A percentile compares a stretch with the other conserved stretches of the same genome.
These are phyloP conservation scores for Paxillus rubicundulus DNA, from an alignment of 768 basidiomycete species.

Conservation along the genomic window DNA sequence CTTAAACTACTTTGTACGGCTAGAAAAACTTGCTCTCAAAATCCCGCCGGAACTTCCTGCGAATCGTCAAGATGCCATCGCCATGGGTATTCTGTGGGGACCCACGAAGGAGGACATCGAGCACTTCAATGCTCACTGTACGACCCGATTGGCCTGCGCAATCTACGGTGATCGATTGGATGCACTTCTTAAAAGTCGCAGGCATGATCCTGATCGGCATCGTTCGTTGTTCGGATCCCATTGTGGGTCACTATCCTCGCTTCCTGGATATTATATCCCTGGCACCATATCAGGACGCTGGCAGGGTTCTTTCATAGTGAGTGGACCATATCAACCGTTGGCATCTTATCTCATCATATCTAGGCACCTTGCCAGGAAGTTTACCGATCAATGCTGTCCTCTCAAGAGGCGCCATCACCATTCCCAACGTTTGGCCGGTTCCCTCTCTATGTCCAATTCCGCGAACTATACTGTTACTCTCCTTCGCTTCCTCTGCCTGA, in stretches of 20 bases:
- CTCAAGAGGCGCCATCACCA: constrained; percentile 31
- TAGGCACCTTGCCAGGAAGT: constrained; percentile 40
- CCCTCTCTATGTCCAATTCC: constrained; percentile 48
- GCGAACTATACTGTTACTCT: constrained; percentile 46
- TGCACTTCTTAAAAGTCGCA: constrained; percentile 24
- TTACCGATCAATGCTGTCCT: constrained; percentile 38
- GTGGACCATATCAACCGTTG: constrained; percentile 10
- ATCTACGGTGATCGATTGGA: constrained; percentile 21
- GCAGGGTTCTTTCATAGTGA: constrained; percentile 49
- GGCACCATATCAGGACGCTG: constrained; percentile 48
- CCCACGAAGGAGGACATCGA: constrained; percentile 48
- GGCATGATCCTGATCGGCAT: constrained; percentile 31
- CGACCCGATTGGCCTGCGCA: constrained; percentile 35
- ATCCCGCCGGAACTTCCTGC: constrained; percentile 43
- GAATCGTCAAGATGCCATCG: constrained; percentile 35
- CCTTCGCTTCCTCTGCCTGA: constrained; percentile 33
- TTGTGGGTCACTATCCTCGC: background rate
- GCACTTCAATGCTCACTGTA: constrained; percentile 41
- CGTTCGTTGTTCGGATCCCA: constrained; percentile 19
- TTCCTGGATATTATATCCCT: constrained; percentile 35
- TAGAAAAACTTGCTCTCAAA: constrained; percentile 33
- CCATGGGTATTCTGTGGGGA: constrained; percentile 31
- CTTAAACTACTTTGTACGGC: constrained; percentile 45
- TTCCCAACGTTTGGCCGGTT: constrained; percentile 39
- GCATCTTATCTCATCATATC: constrained; percentile 1